phyloP scores from a whole-genome alignment of 495 filamentous ascomycete species.

The Penicillium subrubescens region DNA sequence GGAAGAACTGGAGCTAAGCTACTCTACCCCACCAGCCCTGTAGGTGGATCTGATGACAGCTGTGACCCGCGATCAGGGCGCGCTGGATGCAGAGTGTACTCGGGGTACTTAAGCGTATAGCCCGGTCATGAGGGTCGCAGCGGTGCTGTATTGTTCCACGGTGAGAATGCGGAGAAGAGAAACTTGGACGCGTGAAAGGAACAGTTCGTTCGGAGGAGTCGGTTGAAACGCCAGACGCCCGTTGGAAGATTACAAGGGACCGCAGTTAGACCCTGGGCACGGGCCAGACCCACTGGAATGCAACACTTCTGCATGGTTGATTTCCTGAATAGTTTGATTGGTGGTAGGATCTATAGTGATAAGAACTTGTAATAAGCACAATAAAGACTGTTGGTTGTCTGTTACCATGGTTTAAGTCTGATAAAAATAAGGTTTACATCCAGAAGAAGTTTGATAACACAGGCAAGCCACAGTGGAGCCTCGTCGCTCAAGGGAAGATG shows the following conservation, averaged over 20 bases:
- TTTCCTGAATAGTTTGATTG: neutral
- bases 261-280: neutral
- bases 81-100: neutral
- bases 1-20: neutral
- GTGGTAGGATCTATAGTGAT: neutral
- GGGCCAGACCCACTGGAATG: slow-evolving; percentile 2
- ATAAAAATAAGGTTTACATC: neutral
- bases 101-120: neutral
- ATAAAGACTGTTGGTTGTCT: neutral
- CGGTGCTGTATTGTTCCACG: neutral
- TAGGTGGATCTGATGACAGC: neutral
- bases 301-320: neutral
- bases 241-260: neutral
- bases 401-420: neutral
- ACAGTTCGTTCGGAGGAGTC: neutral
- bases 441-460: neutral
- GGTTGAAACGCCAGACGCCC: neutral
- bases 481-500: neutral
- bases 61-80: neutral
- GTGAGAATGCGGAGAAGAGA: neutral
- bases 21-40: neutral
- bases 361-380: neutral
- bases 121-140: neutral
- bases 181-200: neutral
- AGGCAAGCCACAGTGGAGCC: slow-evolving; percentile 1